Base-by-base conservation (phyloP, 75 land plant species). In the Sequoia sempervirens region DNA sequence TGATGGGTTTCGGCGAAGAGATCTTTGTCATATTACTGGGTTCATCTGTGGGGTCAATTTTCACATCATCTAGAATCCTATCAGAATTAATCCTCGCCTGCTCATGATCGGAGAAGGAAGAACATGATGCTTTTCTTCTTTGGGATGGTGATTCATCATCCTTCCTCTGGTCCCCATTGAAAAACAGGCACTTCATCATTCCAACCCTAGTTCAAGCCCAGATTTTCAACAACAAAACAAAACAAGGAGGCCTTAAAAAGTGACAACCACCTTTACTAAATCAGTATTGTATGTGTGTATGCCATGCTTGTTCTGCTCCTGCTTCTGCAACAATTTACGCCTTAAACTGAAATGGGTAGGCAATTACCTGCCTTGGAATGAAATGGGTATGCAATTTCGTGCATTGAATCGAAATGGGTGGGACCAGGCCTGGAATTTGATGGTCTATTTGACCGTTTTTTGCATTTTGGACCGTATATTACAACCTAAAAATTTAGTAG, bases 1-100 rank as follows among this genome's bases (percentile, higher is more conserved):
- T 84, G 14, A 70, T 72, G 3, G 88, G 86, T 64, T 75, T 89
- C 68, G 83, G 86, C 0, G 83, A 79, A 38, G 73, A 70, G 56
- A 76, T 43, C 26, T 76, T 43, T 10, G 2, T 23, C 23, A 23
- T 2, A 74, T 18, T 74, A 7, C 12, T 15, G 23, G 28, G 45
- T 9, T 40, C 9, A 7, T 38, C 23, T 40, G n/a, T 3, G 1
- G 41, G 23, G 8, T 43, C 79, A 76, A 41, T 46, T 0, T 23
- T 17, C 46, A 75, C 43, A 38, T 75, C 79, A 75, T 75, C 46
- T 18, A 20, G 12, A 41, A 23, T 43, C 23, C 47, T 76, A 8
- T 26, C 12, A 26, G 79, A 26, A 76, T 26, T 23, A 26, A 10
- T 23, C 10, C 28, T 5, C 11, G 26, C 1, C 26, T 17, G 76